Evolutionary conservation across 148 eudicot genomes (phyloP), one percentile per base, ranked within the genome.

Genomic region (Heliosperma pusillum): DNA sequence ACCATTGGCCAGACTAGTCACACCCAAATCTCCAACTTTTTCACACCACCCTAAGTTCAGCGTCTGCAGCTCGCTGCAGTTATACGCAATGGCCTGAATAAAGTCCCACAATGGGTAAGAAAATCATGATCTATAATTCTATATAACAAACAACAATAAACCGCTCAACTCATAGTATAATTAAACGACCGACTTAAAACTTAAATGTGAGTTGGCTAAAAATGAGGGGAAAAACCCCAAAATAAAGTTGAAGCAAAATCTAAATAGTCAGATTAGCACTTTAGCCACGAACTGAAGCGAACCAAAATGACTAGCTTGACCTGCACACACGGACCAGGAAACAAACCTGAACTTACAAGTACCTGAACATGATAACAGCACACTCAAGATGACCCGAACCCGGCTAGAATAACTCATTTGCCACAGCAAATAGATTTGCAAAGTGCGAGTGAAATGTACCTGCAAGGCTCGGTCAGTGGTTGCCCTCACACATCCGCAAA

Each of bases 41-140:
- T 92, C 99, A 74, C 99, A 95, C 99, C 99, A 95, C 21, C 99
- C 97, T 55, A 95, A 83, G 79, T 87, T 95, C 19, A 95, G 78
- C 29, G 82, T 80, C 85, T 92, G 91, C 78, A 95, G 68, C 74
- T 87, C 90, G 58, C 77, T 69, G 78, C 99, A 95, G 76, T 95
- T 90, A 71, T 86, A 83, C n/a, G 87, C 97, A 76, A 95, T 90
- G 11, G 92, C 93, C 98, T 95, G 85, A 83, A 81, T 2, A 17
- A 12, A 77, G 29, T 21, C 22, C 50, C 7, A 81, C n/a, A 53
- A 40, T 50, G 15, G 55, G 2, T 63, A 50, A 74, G 53, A 33
- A 15, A 53, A 8, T n/a, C 5, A 55, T 44, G 1, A 50, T 50
- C 26, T 13, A n/a, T n/a, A n/a, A n/a, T n/a, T 47, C 25, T 12